Evolutionary conservation across 352 stramenopile genomes (phyloP), one percentile per base, ranked within the genome.

Genomic region (Globisporangium echinulatum): DNA sequence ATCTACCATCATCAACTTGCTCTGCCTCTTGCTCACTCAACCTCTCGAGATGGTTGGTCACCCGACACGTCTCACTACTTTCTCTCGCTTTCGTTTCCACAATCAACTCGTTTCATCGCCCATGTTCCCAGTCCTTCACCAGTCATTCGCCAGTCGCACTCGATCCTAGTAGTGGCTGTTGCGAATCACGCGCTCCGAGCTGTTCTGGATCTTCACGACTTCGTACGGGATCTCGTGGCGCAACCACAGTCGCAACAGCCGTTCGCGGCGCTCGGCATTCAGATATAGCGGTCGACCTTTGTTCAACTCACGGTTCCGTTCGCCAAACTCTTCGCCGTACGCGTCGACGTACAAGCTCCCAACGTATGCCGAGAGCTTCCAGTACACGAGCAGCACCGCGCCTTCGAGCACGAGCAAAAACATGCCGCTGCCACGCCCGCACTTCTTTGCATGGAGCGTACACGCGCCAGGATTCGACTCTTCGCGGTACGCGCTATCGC

Each of bases 191-290:
- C 84, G 82, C 61, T 93, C 84, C n/a, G 82, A 92, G 67, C 77
- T 92, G 67, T 95, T 95, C 66, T 93, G 83, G 54, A 92, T 92
- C 55, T 90, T 87, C 43, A 95, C 85, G 38, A 95, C 83, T 63
- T 93, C 85, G 58, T 90, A 89, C 33, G 84, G 83, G 61, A 95
- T 92, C 64, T 90, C 80, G 58, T 95, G 85, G 19, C 76, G 74
- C 53, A 79, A 63, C 85, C 85, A 95, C 5, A 95, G 66, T 5
- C 81, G 78, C 59, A 93, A 59, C 19, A 95, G 66, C 4, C 79
- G 77, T 52, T 92, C 79, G 13, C 79, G 76, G 4, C 82, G 77
- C 52, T 91, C 77, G 33, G 74, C 67, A 59, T 93, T 88, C 19
- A 95, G 61, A 59, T 90, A 95, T 51, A 95, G 64, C 52, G 85